Percentiles rank a stretch among this genome's conserved stretches.
Conservation (phyloP, 2,329 filamentous ascomycete genomes). For the Aspergillus melleus region DNA sequence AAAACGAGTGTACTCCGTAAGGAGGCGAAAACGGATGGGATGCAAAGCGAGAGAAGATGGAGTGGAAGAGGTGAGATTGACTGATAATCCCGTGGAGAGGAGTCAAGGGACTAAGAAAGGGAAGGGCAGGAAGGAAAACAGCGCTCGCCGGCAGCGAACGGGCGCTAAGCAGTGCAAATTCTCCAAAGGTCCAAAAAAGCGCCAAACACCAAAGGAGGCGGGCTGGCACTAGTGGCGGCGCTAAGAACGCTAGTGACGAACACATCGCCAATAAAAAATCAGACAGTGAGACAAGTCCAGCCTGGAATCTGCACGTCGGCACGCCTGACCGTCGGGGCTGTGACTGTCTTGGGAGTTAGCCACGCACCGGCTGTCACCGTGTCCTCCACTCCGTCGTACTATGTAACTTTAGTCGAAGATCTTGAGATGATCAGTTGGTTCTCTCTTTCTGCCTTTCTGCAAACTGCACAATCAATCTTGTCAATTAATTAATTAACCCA, state of each 20-base stretch:
- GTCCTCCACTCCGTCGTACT: too few species aligned
- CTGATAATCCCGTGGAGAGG: background rate
- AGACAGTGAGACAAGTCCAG: background rate
- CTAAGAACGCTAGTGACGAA: too few species aligned
- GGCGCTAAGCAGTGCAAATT: background rate
- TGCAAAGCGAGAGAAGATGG: background rate
- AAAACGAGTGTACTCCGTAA: conserved; percentile 9
- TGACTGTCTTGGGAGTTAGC: background rate
- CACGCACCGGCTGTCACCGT: too few species aligned
- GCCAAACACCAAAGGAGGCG: background rate
- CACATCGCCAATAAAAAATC: background rate
- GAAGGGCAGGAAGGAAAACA: background rate
- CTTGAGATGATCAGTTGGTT: too few species aligned
- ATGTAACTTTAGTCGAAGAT: too few species aligned
- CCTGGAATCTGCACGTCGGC: background rate
- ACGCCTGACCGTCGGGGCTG: background rate
- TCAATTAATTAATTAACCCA: background rate
- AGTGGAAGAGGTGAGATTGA: background rate
- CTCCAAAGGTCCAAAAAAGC: background rate
- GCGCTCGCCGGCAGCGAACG: background rate
- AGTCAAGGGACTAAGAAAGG: background rate
- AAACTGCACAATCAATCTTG: background rate
- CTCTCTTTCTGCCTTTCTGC: too few species aligned
- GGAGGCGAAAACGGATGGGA: conserved; percentile 3
- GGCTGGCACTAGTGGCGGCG: background rate